Conservation (phyloP, 1,139 yeast species). For the Sugiyamaella novakii region DNA sequence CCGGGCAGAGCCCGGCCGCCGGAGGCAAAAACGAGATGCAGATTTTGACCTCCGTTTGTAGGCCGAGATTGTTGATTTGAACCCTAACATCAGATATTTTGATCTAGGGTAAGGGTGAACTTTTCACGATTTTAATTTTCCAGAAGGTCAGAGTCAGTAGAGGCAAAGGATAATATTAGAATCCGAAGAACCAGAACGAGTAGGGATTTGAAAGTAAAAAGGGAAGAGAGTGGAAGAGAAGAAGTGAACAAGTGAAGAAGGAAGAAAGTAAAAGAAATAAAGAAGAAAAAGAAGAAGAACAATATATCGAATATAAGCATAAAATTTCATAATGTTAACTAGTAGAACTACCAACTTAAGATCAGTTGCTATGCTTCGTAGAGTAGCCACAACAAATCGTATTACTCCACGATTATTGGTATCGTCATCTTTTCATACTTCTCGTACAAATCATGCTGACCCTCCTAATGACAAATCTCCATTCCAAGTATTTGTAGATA, state of each 20-base stretch:
- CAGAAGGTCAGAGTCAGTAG: neutral
- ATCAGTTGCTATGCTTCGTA: neutral
- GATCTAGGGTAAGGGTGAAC: conserved; percentile 4
- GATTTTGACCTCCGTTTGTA: too few relatives aligned
- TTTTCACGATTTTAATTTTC: conserved; percentile 5
- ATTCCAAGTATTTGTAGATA: conserved; percentile 86
- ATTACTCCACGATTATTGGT: neutral
- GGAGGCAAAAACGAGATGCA: neutral
- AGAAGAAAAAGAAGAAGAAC: neutral
- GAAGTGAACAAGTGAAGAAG: neutral
- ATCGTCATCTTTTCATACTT: conserved; percentile 8
- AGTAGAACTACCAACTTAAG: conserved; percentile 7
- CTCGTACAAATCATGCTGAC: conserved; percentile 11
- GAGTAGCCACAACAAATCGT: neutral
- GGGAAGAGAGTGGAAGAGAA: neutral
- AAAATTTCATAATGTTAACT: neutral
- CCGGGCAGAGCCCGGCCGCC: neutral
- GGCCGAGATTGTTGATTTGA: too few relatives aligned
- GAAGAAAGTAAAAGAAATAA: neutral
- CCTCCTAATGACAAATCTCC: conserved; percentile 61
- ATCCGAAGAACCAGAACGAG: neutral
- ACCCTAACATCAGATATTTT: neutral
- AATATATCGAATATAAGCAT: too few relatives aligned
- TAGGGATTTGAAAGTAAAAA: neutral
- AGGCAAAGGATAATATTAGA: neutral